Evolutionary conservation across 169 alveolate species (phyloP).

Genomic region (Eimeria sp.): DNA sequence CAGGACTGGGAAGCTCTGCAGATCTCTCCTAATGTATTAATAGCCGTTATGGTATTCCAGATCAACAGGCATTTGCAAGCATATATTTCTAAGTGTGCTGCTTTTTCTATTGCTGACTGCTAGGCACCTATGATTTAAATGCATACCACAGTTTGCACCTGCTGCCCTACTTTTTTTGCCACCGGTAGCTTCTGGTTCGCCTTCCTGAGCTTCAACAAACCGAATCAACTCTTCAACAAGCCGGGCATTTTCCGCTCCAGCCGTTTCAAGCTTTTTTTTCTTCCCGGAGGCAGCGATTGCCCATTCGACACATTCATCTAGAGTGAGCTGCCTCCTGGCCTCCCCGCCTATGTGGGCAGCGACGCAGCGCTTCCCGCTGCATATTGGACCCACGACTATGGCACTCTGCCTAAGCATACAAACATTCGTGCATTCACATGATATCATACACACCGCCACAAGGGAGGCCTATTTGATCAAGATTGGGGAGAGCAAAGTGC

Average conservation of each 20-base stretch:
- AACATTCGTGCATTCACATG: not conserved
- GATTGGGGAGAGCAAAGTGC: not conserved
- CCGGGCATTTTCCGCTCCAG: constrained; percentile 74
- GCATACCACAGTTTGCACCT: not conserved
- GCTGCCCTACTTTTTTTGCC: constrained; percentile 49
- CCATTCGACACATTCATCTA: constrained; percentile 81
- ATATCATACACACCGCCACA: not conserved
- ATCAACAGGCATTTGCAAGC: not conserved
- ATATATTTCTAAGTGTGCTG: not conserved
- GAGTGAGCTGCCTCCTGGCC: constrained; percentile 71
- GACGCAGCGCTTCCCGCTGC: constrained; percentile 80
- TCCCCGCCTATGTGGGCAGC: constrained; percentile 68
- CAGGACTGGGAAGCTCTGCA: not conserved
- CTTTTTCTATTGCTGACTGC: not conserved
- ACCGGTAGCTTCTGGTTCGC: constrained; percentile 24
- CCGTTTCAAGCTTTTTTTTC: constrained; percentile 51
- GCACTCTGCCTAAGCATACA: constrained; percentile 79
- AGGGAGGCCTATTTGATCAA: not conserved
- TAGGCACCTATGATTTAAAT: not conserved
- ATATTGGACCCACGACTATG: constrained; percentile 82
- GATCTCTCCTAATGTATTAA: not conserved
- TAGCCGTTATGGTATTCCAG: not conserved
- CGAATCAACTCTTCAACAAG: constrained; percentile 70
- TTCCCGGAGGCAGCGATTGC: constrained; percentile 18
- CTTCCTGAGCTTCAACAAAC: constrained; percentile 47